A percentile compares a stretch with the other conserved stretches of the same genome.
Conservation (phyloP, 139 green algal species). For the Chlorella sp. region DNA sequence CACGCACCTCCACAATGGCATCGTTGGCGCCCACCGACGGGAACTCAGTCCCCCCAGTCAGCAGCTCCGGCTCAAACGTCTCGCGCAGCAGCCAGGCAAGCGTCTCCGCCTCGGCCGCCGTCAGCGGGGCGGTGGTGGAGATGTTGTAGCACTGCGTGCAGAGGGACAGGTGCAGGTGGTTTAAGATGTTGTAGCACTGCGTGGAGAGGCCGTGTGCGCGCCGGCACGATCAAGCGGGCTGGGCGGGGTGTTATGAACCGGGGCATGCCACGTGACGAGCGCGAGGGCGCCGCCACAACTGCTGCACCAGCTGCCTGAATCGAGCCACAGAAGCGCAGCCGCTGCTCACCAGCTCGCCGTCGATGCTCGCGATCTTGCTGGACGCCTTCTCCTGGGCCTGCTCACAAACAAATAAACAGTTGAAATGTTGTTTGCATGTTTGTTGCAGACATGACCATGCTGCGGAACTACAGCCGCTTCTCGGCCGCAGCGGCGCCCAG, state of each 20-base stretch:
- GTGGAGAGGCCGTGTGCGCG: too few relatives aligned
- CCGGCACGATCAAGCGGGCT: too few relatives aligned
- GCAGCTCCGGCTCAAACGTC: constrained; percentile 94
- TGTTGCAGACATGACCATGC: neutral
- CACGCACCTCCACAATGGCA: constrained; percentile 62
- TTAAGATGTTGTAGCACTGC: too few relatives aligned
- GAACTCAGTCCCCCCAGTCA: constrained; percentile 69
- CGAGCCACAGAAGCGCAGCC: too few relatives aligned
- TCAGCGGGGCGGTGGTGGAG: constrained; percentile 68
- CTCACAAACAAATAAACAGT: neutral
- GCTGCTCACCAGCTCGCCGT: constrained; percentile 70
- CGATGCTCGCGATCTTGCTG: constrained; percentile 68
- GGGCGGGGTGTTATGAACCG: too few relatives aligned
- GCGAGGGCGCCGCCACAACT: too few relatives aligned
- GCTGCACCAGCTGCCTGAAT: too few relatives aligned
- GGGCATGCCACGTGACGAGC: neutral
- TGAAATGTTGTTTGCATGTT: neutral
- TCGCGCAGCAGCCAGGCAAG: constrained; percentile 94
- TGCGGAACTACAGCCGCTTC: too few relatives aligned
- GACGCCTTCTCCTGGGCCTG: constrained; percentile 80
- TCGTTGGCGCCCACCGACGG: neutral
- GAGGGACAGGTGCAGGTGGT: neutral
- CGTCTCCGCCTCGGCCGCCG: constrained; percentile 68
- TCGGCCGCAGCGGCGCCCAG: too few relatives aligned
- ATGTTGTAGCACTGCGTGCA: constrained; percentile 93